Conservation (phyloP, 2,329 filamentous ascomycete genomes). For the Penicillium frequentans region DNA sequence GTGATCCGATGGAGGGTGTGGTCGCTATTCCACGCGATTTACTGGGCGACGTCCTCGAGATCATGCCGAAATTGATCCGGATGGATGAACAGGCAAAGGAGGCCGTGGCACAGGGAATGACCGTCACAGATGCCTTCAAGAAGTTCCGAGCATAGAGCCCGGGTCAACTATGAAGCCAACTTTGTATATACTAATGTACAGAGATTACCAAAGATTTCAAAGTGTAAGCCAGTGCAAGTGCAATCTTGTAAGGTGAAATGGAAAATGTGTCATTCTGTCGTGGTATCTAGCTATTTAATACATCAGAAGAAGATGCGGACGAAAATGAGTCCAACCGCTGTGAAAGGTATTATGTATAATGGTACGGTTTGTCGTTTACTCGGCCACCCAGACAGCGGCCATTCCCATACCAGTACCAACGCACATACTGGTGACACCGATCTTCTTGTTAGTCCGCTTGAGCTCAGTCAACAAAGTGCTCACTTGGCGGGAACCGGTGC, state of each 20-base stretch:
- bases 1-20: constrained; percentile 68
- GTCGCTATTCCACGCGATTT: constrained; percentile 65
- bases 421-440: constrained; percentile 95
- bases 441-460: constrained; percentile 75
- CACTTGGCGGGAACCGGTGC: constrained; percentile 91
- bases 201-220: too few relatives aligned
- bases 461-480: constrained; percentile 90
- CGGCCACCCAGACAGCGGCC: constrained; percentile 93
- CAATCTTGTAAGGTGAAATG: not conserved
- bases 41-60: constrained; percentile 59
- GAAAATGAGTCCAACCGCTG: not conserved
- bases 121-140: constrained; percentile 66
- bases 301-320: constrained; percentile 2
- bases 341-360: not conserved
- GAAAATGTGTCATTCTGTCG: constrained; percentile 1
- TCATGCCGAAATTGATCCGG: constrained; percentile 55
- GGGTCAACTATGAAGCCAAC: not conserved
- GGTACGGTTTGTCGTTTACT: constrained; percentile 54
- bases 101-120: constrained; percentile 63
- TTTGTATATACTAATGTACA: not conserved
- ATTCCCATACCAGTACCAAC: constrained; percentile 97
- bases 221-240: too few relatives aligned
- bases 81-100: constrained; percentile 64
- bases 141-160: constrained; percentile 41
- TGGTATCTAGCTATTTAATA: constrained; percentile 6